Evolutionary conservation across 192 early-diverging fungal species (phyloP), one percentile per base, ranked within the genome.

Genomic region (Polychytrium aggregatum): DNA sequence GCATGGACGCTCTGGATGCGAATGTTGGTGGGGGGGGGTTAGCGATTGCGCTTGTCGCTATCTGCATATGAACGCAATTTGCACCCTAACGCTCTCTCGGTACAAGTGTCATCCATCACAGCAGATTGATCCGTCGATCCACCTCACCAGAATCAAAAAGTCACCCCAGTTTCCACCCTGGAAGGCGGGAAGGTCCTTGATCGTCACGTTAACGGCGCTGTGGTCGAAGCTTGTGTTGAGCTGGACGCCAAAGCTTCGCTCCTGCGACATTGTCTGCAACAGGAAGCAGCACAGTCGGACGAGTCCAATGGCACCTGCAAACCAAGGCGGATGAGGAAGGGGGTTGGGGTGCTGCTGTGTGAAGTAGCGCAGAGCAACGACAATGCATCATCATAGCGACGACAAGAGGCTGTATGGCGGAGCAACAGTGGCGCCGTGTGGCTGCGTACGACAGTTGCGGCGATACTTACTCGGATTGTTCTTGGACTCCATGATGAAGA

Each of bases 101-200:
- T n/a, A n/a, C n/a, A n/a, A n/a, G n/a, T n/a, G n/a, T n/a, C n/a
- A n/a, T n/a, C n/a, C n/a, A n/a, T n/a, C n/a, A n/a, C n/a, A n/a
- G n/a, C n/a, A n/a, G n/a, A n/a, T n/a, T n/a, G n/a, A n/a, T n/a
- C n/a, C n/a, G n/a, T n/a, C n/a, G n/a, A n/a, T n/a, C 27, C 21
- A 9, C 62, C 70, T 61, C 60, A 82, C 82, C 57, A 82, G 68
- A 50, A 91, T 80, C 48, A 92, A 66, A 66, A 82, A 87, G 51
- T 95, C 92, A 0, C 73, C 88, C 63, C 64, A 75, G 28, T 48
- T 62, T 7, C 72, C 72, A 16, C 26, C 36, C 8, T 48, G 30
- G 44, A 71, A 75, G 2, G 50, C 36, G 20, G 72, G 72, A 22
- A 75, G 50, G 11, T 45, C 37, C 41, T 57, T 67, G 21, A 50